These are phyloP conservation scores for Aspergillus diversus DNA, from an alignment of 495 filamentous ascomycete species.

Conservation along the genomic window DNA sequence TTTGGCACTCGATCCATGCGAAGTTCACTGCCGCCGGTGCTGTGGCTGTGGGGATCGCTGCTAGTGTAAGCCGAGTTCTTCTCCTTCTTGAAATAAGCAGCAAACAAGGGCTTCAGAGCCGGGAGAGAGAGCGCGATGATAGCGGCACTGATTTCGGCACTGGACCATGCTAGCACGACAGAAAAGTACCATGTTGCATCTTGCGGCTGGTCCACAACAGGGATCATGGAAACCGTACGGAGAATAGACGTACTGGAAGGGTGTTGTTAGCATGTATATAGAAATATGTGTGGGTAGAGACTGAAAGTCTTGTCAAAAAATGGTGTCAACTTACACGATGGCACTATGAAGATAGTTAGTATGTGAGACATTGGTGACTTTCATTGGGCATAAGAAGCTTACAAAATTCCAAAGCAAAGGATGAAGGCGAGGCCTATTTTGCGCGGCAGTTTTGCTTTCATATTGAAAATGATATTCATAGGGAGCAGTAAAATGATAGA, in stretches of 20 bases:
- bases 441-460: constrained; percentile 21
- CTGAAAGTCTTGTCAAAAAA: neutral
- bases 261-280: neutral
- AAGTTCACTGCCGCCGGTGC: neutral
- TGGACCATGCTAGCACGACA: constrained; percentile 27
- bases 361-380: neutral
- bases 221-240: constrained; percentile 28
- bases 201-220: constrained; percentile 12
- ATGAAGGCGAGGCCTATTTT: constrained; percentile 19
- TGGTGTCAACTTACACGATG: constrained; percentile 5
- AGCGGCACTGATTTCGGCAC: constrained; percentile 24
- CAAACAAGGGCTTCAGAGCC: constrained; percentile 17
- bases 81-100: neutral
- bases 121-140: constrained; percentile 29
- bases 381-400: neutral
- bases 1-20: neutral
- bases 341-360: constrained; percentile 4
- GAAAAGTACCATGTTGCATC: constrained; percentile 31
- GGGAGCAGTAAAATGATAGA: constrained; percentile 23
- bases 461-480: constrained; percentile 21
- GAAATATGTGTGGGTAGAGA: neutral
- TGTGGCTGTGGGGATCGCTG: neutral
- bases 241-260: constrained; percentile 22
- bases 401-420: constrained; percentile 29
- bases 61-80: neutral